Evolutionary conservation across 73 alveolate genomes (phyloP).

Genomic region (Tetrahymena malaccensis): DNA sequence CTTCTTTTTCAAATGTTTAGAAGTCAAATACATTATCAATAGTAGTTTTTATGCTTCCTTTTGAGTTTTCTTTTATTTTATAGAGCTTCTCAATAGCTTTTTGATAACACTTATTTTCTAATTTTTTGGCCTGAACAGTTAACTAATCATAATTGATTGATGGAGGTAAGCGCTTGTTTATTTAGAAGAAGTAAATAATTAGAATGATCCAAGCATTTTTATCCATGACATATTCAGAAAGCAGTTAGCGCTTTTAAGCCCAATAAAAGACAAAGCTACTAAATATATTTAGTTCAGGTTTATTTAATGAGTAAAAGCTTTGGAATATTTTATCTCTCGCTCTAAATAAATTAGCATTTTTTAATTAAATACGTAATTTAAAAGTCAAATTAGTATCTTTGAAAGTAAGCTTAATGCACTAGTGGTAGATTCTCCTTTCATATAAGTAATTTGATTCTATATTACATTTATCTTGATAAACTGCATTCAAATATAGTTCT

Average conservation of each 20-base stretch:
- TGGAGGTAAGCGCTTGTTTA: background rate
- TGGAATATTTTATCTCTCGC: background rate
- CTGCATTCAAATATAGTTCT: background rate
- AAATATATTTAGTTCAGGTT: background rate
- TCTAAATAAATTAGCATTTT: background rate
- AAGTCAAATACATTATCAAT: background rate
- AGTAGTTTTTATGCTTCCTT: background rate
- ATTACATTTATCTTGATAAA: background rate
- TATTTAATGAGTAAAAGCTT: background rate
- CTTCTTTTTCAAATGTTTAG: background rate
- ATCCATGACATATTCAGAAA: background rate
- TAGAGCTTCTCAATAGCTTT: background rate
- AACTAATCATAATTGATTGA: background rate
- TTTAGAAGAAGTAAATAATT: background rate
- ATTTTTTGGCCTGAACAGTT: background rate
- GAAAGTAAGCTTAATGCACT: background rate
- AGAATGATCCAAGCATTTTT: background rate
- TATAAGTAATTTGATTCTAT: background rate
- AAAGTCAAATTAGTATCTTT: background rate
- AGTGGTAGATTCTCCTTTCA: background rate
- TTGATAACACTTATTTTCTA: background rate
- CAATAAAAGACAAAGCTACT: background rate
- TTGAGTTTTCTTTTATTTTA: background rate
- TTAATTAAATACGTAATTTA: background rate
- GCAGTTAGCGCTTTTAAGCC: background rate